Evolutionary conservation across 148 eudicot species (phyloP).

Genomic region (Rhododendron kiyosumense): DNA sequence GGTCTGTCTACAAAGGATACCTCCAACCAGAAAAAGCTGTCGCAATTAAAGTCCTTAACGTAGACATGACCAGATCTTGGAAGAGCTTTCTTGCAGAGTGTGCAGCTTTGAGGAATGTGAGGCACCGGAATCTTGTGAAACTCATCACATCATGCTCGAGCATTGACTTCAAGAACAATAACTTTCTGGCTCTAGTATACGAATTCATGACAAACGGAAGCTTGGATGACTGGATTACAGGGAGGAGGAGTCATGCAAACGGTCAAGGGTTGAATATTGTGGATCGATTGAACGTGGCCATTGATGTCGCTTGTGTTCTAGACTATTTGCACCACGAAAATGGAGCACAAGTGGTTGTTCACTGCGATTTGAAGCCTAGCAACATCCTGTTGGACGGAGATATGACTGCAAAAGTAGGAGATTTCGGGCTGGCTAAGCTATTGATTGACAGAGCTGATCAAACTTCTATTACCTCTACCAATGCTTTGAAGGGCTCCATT

Average conservation of each 20-base stretch:
- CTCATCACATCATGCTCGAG: slow-evolving; percentile 35
- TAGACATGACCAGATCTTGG: slow-evolving; percentile 2
- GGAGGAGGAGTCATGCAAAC: slow-evolving; percentile 22
- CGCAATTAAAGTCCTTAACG: slow-evolving; percentile 33
- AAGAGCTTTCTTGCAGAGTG: slow-evolving; percentile 35
- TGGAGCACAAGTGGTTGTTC: slow-evolving; percentile 44
- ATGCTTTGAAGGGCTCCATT: slow-evolving; percentile 52
- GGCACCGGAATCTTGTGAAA: slow-evolving; percentile 38
- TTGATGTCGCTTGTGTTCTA: slow-evolving; percentile 53
- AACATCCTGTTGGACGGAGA: slow-evolving; percentile 55
- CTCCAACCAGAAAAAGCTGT: neutral
- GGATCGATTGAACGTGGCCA: slow-evolving; percentile 34
- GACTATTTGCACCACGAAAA: slow-evolving; percentile 54
- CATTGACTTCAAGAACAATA: slow-evolving; percentile 20
- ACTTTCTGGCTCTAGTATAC: slow-evolving; percentile 31
- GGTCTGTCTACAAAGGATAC: slow-evolving; percentile 27
- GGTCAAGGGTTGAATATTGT: slow-evolving; percentile 30
- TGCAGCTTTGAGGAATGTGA: slow-evolving; percentile 17
- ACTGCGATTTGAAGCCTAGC: slow-evolving; percentile 71
- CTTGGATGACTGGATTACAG: slow-evolving; percentile 35
- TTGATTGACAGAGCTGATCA: slow-evolving; percentile 26
- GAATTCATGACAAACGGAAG: slow-evolving; percentile 36
- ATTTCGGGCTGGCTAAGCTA: slow-evolving; percentile 61
- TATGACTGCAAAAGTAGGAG: slow-evolving; percentile 58
- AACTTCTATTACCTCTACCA: slow-evolving; percentile 34